Conservation (phyloP, 2,329 filamentous ascomycete genomes). For the Immersiporthe knoxdaviesiana region DNA sequence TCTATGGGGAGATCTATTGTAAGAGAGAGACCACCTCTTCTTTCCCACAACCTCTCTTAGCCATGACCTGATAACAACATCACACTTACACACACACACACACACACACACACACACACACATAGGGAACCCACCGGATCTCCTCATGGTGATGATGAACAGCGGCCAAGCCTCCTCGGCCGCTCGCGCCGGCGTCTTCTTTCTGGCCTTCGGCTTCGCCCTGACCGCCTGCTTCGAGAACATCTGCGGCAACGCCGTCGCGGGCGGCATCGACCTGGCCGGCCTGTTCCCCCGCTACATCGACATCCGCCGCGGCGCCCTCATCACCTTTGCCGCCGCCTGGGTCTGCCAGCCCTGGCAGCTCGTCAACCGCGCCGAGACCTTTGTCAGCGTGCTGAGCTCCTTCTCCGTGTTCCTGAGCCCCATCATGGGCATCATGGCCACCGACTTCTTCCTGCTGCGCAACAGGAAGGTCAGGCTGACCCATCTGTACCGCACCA, state of each 20-base stretch:
- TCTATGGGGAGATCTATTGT: slow-evolving; percentile 52
- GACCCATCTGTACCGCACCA: slow-evolving; percentile 41
- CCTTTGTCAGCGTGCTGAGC: slow-evolving; percentile 39
- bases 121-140: slow-evolving; percentile 40
- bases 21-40: not conserved
- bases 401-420: slow-evolving; percentile 47
- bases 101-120: too few species aligned
- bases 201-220: slow-evolving; percentile 40
- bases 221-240: slow-evolving; percentile 46
- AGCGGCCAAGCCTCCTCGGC: slow-evolving; percentile 43
- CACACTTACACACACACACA: too few species aligned
- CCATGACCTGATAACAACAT: too few species aligned
- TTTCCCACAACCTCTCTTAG: too few species aligned
- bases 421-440: slow-evolving; percentile 45
- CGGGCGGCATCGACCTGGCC: slow-evolving; percentile 36
- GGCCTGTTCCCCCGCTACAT: slow-evolving; percentile 36
- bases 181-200: slow-evolving; percentile 38
- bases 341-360: slow-evolving; percentile 40
- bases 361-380: slow-evolving; percentile 37
- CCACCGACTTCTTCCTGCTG: slow-evolving; percentile 43
- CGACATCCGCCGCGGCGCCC: slow-evolving; percentile 40
- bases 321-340: slow-evolving; percentile 38
- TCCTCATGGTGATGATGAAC: slow-evolving; percentile 50
- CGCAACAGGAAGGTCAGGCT: slow-evolving; percentile 40
- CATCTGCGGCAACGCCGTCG: slow-evolving; percentile 41